These are phyloP conservation scores for Agaricus sinodeliciosus DNA, from an alignment of 768 basidiomycete species.

Conservation along the genomic window DNA sequence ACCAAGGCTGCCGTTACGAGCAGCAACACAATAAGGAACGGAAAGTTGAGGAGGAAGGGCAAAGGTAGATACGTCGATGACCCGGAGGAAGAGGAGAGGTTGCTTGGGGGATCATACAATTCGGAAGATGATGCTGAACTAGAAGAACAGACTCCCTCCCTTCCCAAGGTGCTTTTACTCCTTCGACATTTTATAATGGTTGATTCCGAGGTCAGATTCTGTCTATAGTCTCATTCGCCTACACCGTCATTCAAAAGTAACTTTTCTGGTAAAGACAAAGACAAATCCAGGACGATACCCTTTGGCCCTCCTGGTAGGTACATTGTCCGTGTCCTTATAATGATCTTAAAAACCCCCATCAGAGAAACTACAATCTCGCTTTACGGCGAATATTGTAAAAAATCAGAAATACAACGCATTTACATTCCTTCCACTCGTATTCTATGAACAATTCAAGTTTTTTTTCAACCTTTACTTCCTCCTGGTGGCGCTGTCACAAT, in stretches of 20 bases:
- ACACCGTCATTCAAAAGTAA: slow-evolving; percentile 19
- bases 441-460: slow-evolving; percentile 99
- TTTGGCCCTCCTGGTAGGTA: slow-evolving; percentile 59
- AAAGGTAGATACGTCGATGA: slow-evolving; percentile 55
- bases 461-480: slow-evolving; percentile 99
- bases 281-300: slow-evolving; percentile 72
- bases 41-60: slow-evolving; percentile 27
- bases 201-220: background rate
- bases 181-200: background rate
- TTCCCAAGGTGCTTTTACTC: slow-evolving; percentile 13
- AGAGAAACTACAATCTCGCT: slow-evolving; percentile 70
- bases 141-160: slow-evolving; percentile 7
- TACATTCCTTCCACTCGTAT: slow-evolving; percentile 95
- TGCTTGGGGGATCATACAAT: slow-evolving; percentile 37
- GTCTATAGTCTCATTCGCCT: slow-evolving; percentile 15
- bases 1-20: slow-evolving; percentile 18
- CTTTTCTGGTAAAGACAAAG: slow-evolving; percentile 51
- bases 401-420: slow-evolving; percentile 98
- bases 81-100: slow-evolving; percentile 53
- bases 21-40: slow-evolving; percentile 18
- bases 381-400: slow-evolving; percentile 85
- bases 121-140: slow-evolving; percentile 25
- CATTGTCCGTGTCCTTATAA: background rate
- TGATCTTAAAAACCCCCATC: slow-evolving; percentile 5
- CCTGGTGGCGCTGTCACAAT: slow-evolving; percentile 93